phyloP scores from a whole-genome alignment of 2,329 filamentous ascomycete genomes.

The Xylariaceae sp. region DNA sequence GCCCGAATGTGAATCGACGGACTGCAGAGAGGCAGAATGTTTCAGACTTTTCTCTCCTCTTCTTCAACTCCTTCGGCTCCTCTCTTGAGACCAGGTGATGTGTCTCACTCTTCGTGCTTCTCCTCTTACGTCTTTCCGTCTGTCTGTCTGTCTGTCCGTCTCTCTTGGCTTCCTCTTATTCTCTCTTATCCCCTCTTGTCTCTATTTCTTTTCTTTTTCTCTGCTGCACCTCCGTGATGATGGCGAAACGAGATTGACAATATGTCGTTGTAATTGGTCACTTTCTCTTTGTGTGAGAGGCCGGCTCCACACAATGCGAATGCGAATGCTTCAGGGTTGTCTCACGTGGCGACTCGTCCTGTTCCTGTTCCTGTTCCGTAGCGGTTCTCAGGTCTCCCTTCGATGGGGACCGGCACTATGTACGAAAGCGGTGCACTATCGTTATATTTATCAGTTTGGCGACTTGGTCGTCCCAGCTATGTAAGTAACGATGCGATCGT shows the following conservation, averaged over 20 bases:
- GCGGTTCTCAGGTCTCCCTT: neutral
- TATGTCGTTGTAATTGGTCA: neutral
- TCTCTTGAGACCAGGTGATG: too few relatives aligned
- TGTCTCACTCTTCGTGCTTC: too few relatives aligned
- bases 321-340: neutral
- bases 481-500: slow-evolving; percentile 1
- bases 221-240: neutral
- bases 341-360: neutral
- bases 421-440: neutral
- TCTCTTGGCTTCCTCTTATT: too few relatives aligned
- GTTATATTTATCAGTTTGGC: neutral
- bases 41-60: neutral
- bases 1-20: neutral
- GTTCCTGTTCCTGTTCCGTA: neutral
- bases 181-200: too few relatives aligned
- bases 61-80: neutral
- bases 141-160: too few relatives aligned
- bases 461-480: slow-evolving; percentile 13
- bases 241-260: neutral
- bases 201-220: neutral
- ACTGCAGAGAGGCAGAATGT: neutral
- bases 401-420: neutral
- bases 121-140: too few relatives aligned
- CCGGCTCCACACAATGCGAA: neutral
- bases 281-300: neutral